Base-by-base conservation (phyloP, 2,329 filamentous ascomycete genomes). In the Fusarium duplospermum region DNA sequence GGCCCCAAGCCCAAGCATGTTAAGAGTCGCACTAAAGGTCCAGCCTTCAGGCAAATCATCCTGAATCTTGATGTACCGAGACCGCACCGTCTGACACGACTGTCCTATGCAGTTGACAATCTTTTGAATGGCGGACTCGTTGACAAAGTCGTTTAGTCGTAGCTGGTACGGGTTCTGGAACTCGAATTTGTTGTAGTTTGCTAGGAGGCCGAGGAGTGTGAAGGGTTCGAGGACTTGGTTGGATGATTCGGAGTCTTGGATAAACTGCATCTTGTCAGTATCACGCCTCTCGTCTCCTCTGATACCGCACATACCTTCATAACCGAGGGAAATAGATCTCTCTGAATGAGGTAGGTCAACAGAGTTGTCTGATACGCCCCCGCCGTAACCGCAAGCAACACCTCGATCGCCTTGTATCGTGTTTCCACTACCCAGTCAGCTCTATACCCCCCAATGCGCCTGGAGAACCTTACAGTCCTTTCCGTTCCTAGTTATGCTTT, bases 131-230 rank as follows among this genome's bases (percentile, higher is more conserved):
- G 93, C 93, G 0, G 88, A 86, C 80, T 98, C 95, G 80, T 99
- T 98, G 78, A 98, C 94, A 82, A 98, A 98, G 82, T 98, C 95
- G 77, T 96, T 95, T 18, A 99, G 88, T 31, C 96, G 93, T 72
- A 97, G 86, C 78, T 96, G 93, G 78, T 99, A 99, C 1, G 96
- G 96, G 77, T 99, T 99, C 81, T 98, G 95, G 66, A 97, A 96
- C 83, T 99, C 96, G 80, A 99, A 99, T 82, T 98, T 99, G 88
- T 99, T 98, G 88, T 98, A 98, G 84, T 98, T 99, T 74, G 94
- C 93, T 62, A 99, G 86, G 5, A 98, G 87, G 14, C 96, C 96
- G 22, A 98, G 87, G 11, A 98, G 89, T 16, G 93, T 90, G 75
- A 98, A 95, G 0, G 96, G 93, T 67, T 93, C 90, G 50, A 94